Evolutionary conservation across 108 stramenopile species (phyloP).

Genomic region (Conticribra guillardii): DNA sequence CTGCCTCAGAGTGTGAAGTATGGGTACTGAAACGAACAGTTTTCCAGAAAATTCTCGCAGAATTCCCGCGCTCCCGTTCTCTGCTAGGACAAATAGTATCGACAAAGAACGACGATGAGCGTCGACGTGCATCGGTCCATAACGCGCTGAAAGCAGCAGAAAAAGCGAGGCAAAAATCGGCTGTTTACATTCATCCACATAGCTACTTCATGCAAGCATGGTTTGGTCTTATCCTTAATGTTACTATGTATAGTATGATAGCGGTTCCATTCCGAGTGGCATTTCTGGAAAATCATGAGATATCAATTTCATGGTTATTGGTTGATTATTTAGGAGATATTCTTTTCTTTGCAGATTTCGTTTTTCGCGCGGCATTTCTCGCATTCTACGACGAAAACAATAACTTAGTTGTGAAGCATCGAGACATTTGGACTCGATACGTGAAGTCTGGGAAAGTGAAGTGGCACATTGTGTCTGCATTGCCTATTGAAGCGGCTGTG

Average conservation of each 20-base stretch:
- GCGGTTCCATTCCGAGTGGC: slow-evolving; percentile 45
- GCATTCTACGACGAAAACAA: slow-evolving; percentile 57
- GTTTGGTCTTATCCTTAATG: slow-evolving; percentile 41
- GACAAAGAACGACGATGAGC: slow-evolving; percentile 20
- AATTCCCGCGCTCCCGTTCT: slow-evolving; percentile 44
- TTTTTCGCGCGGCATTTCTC: slow-evolving; percentile 32
- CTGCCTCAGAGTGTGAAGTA: slow-evolving; percentile 51
- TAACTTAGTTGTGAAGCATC: slow-evolving; percentile 31
- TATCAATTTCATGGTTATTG: slow-evolving; percentile 26
- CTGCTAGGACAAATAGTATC: slow-evolving; percentile 15
- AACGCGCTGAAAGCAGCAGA: slow-evolving; percentile 16
- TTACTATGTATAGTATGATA: slow-evolving; percentile 45
- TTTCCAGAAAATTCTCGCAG: slow-evolving; percentile 35
- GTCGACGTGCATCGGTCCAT: slow-evolving; percentile 28
- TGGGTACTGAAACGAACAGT: slow-evolving; percentile 46
- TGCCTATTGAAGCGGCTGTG: slow-evolving; percentile 46
- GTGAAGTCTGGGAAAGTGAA: slow-evolving; percentile 34
- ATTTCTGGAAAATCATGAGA: slow-evolving; percentile 49
- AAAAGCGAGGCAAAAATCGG: slow-evolving; percentile 1
- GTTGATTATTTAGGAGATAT: slow-evolving; percentile 55
- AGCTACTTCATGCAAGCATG: slow-evolving; percentile 49
- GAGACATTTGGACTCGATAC: slow-evolving; percentile 38
- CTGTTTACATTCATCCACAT: slow-evolving; percentile 49
- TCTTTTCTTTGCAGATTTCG: slow-evolving; percentile 41
- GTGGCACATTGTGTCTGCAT: slow-evolving; percentile 38